Base-by-base conservation (phyloP, 108 stramenopile species). In the Fragilariopsis cylindrus region DNA sequence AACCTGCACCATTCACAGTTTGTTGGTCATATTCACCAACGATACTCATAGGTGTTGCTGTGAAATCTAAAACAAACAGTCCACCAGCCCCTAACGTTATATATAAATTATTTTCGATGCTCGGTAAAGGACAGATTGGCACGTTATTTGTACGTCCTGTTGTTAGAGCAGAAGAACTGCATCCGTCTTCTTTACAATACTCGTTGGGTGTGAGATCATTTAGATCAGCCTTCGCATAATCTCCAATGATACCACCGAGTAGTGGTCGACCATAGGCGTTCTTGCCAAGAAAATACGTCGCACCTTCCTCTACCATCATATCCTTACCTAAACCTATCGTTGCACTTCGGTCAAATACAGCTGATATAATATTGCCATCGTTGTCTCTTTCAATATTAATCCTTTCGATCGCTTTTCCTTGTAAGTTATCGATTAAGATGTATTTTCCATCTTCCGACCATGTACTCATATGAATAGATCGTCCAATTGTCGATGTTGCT, bases 391-490 rank as follows among this genome's bases (percentile, higher is more conserved):
- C 57, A 44, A 81, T 45, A 46, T 81, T 57, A 54, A 81, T 77
- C 21, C 81, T 76, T 69, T 81, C 81, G 4, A 77, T 43, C 18
- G 63, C 71, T 48, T 81, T 81, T n/a, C 81, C 81, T 30, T 73
- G 30, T 3, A 81, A 68, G 50, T 81, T 81, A 8, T 39, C 48
- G 48, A 72, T 7, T 11, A 81, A 2, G 73, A 81, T 66, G 19
- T 66, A 64, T 7, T 39, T 46, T 7, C 73, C 77, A 50, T 78
- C 77, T 15, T 30, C 57, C 8, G 72, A 21, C 76, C 76, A 81
- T 15, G 70, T 62, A 48, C 65, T 72, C 81, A 78, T 81, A 72
- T 81, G 81, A 11, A 81, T 72, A 18, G 46, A 48, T 18, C 76
- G 53, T 11, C 13, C 52, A 39, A 2, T 9, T 48, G 56, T 39